Evolutionary conservation across 2,329 filamentous ascomycete genomes (phyloP), one percentile per base, ranked within the genome.

Genomic region (Fusarium agapanthi): DNA sequence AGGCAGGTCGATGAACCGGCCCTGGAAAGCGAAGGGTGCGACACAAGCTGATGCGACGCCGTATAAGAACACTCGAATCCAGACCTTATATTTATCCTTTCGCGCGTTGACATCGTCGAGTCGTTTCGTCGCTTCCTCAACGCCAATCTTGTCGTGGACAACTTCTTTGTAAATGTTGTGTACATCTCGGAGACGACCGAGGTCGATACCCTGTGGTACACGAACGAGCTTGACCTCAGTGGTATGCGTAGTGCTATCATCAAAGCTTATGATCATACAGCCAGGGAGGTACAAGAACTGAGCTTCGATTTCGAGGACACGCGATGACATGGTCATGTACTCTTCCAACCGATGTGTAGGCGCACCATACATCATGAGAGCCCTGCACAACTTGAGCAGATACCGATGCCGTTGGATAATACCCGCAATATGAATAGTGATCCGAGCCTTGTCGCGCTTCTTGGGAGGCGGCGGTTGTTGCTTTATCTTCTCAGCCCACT

Each of bases 241-340:
- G 0, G 93, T 95, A 77, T 95, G 92, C 0, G 92, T 93, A 1
- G 83, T 82, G 71, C 83, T 85, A 70, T 95, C 93, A 77, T 93
- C 95, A 78, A 98, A 97, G 9, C 94, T 95, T 78, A 97, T 92
- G 63, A 98, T 93, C 95, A 98, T 98, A 78, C 93, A 97, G 0
- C 93, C 93, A 0, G 95, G 95, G 35, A 97, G 89, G 79, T 97
- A 98, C 28, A 97, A 84, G 75, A 96, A 97, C 77, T 97, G 94
- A 11, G 92, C 92, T 73, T 97, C 93, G 22, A 97, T 95, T 80
- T 95, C 93, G 41, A 98, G 87, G 4, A 96, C 93, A n/a, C 93
- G 88, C 3, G 95, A 92, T 14, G 93, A 95, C 93, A 95, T 97
- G 71, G 88, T 91, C 89, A 98, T 91, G 80, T 97, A 97, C 79